Evolutionary conservation across 2,329 filamentous ascomycete genomes (phyloP).

Genomic region (Arthroderma uncinatum): DNA sequence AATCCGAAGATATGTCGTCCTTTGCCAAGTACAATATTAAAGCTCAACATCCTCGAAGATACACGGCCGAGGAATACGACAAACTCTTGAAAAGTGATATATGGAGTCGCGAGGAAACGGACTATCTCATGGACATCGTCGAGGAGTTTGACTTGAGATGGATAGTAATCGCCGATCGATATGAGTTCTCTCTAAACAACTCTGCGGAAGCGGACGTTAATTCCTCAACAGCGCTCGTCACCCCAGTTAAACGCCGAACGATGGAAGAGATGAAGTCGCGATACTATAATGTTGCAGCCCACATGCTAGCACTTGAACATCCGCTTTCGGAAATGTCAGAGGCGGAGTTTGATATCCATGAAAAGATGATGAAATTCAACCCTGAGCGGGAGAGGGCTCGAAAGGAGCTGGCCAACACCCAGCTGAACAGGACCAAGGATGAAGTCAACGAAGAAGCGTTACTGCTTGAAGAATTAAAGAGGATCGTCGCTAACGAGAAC

Average conservation of each 20-base stretch:
- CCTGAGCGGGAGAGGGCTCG: constrained; percentile 64
- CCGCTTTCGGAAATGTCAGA: constrained; percentile 79
- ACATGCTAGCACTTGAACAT: constrained; percentile 68
- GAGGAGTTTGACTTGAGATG: constrained; percentile 77
- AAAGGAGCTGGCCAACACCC: constrained; percentile 72
- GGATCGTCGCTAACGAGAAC: constrained; percentile 78
- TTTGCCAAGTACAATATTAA: constrained; percentile 86
- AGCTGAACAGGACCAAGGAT: constrained; percentile 68
- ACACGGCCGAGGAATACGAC: constrained; percentile 79
- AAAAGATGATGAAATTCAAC: constrained; percentile 79
- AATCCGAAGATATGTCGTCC: constrained; percentile 38
- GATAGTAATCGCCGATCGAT: constrained; percentile 85
- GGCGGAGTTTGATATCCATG: constrained; percentile 69
- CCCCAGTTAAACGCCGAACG: constrained; percentile 45
- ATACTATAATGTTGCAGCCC: constrained; percentile 78
- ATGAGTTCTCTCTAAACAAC: constrained; percentile 49
- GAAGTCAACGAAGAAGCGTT: constrained; percentile 89
- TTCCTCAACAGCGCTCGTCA: constrained; percentile 42
- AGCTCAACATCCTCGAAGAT: constrained; percentile 59
- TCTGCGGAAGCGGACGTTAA: constrained; percentile 22
- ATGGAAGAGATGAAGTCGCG: constrained; percentile 87
- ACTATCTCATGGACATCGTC: constrained; percentile 69
- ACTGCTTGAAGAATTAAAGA: constrained; percentile 77
- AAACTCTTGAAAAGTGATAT: constrained; percentile 59
- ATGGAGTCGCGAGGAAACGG: constrained; percentile 89